A percentile compares a stretch with the other conserved stretches of the same genome.
These are phyloP conservation scores for Moesziomyces sp. DNA, from an alignment of 1,284 basidiomycete species.

Conservation along the genomic window DNA sequence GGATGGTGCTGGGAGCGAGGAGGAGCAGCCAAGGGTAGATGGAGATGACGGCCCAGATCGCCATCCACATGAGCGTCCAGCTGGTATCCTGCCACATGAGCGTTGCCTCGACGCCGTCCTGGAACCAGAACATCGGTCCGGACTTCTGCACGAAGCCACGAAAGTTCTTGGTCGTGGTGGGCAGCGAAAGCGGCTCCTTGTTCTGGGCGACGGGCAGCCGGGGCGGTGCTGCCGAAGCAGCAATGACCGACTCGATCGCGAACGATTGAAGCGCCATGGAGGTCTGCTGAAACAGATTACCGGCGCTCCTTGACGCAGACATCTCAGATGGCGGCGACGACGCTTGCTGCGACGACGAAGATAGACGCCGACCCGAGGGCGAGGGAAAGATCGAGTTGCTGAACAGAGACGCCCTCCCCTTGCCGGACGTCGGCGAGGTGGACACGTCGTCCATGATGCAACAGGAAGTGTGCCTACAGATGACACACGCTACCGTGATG, in stretches of 20 bases:
- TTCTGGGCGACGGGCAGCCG: slow-evolving; percentile 60
- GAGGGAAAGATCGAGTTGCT: slow-evolving; percentile 31
- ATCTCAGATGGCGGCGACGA: slow-evolving; percentile 18
- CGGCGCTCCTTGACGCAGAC: slow-evolving; percentile 2
- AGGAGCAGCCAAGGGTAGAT: slow-evolving; percentile 62
- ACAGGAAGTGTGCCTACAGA: neutral
- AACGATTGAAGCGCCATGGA: slow-evolving; percentile 53
- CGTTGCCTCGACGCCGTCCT: slow-evolving; percentile 64
- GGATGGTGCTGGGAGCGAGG: slow-evolving; percentile 55
- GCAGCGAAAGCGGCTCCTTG: slow-evolving; percentile 62
- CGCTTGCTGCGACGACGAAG: slow-evolving; percentile 26
- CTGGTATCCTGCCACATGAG: slow-evolving; percentile 65
- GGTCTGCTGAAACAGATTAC: slow-evolving; percentile 43
- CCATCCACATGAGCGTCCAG: slow-evolving; percentile 67
- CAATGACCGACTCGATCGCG: slow-evolving; percentile 56
- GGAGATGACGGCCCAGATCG: slow-evolving; percentile 61
- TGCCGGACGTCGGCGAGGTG: slow-evolving; percentile 34
- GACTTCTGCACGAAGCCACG: slow-evolving; percentile 66
- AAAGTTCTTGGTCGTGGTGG: slow-evolving; percentile 64
- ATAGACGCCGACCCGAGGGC: slow-evolving; percentile 17
- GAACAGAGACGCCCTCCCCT: slow-evolving; percentile 28
- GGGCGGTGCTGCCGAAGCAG: slow-evolving; percentile 55
- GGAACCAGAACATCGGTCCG: slow-evolving; percentile 65
- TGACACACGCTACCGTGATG: neutral
- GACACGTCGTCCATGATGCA: slow-evolving; percentile 33